These are phyloP conservation scores for Eucalyptus sideroxylon DNA, from an alignment of 345 rosid genomes.

Conservation along the genomic window DNA sequence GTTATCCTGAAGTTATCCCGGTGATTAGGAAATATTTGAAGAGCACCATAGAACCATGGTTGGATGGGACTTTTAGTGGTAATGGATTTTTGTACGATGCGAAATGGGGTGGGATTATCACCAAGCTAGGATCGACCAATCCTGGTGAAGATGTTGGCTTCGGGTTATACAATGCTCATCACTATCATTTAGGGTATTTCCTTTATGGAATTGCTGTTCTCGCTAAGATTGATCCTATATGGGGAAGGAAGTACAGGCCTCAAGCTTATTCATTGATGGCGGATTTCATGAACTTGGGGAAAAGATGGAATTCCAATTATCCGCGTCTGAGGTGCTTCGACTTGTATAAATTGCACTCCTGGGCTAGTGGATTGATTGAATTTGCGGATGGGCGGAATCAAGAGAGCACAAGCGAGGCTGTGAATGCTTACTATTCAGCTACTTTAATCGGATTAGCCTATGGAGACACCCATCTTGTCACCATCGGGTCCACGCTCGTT, in stretches of 20 bases:
- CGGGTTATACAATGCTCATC: constrained; percentile 70
- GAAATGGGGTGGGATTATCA: constrained; percentile 81
- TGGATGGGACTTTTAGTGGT: constrained; percentile 56
- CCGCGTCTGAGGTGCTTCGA: constrained; percentile 80
- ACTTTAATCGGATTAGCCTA: constrained; percentile 87
- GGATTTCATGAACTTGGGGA: constrained; percentile 66
- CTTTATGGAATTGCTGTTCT: constrained; percentile 80
- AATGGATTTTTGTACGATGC: constrained; percentile 74
- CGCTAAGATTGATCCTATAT: constrained; percentile 58
- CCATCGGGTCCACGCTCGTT: constrained; percentile 44
- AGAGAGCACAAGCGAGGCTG: constrained; percentile 88
- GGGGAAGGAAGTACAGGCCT: constrained; percentile 77
- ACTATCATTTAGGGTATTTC: constrained; percentile 84
- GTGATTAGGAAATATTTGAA: constrained; percentile 43
- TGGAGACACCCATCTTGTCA: constrained; percentile 62
- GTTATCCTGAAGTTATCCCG: constrained; percentile 52
- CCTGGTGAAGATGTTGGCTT: constrained; percentile 78
- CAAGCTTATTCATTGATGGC: constrained; percentile 78
- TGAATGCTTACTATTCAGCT: constrained; percentile 82
- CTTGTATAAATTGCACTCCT: constrained; percentile 81
- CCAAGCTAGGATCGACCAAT: constrained; percentile 54
- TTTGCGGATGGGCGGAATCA: constrained; percentile 77
- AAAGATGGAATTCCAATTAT: constrained; percentile 27
- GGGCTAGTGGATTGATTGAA: constrained; percentile 89
- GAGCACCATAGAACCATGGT: constrained; percentile 74